A percentile compares a stretch with the other conserved stretches of the same genome.
Conservation (phyloP, 805 yeast species). For the Saturnispora silvae region DNA sequence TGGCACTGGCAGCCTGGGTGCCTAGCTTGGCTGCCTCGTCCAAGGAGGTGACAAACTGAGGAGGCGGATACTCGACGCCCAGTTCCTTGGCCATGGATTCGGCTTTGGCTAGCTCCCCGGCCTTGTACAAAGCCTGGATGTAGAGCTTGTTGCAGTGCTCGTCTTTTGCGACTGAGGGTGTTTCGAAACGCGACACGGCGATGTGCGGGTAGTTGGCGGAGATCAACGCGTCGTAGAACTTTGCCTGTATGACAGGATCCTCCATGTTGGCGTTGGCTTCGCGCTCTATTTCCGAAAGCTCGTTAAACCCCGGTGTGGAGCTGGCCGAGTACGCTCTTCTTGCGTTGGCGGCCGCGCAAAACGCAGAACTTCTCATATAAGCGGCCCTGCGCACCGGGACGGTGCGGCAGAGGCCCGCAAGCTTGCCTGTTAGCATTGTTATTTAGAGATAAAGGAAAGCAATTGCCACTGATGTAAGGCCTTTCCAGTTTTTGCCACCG, state of each 20-base stretch:
- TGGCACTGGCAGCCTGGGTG: conserved; percentile 10
- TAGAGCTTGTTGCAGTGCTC: conserved; percentile 72
- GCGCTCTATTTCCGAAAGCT: conserved; percentile 61
- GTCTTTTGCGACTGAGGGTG: conserved; percentile 82
- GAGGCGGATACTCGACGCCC: conserved; percentile 16
- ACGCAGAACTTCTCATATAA: no score
- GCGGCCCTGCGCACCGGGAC: no score
- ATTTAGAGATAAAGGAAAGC: no score
- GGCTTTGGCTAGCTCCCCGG: conserved; percentile 73
- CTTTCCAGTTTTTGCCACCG: no score
- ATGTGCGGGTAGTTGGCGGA: conserved; percentile 88
- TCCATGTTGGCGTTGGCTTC: conserved; percentile 69
- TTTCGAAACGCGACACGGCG: conserved; percentile 88
- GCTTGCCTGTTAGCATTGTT: no score
- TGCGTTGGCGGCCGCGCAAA: no score
- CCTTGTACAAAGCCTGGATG: conserved; percentile 65
- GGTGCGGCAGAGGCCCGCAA: no score
- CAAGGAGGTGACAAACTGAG: conserved; percentile 6
- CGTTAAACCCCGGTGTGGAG: conserved; percentile 17
- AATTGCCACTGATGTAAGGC: no score
- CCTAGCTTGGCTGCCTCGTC: conserved; percentile 3
- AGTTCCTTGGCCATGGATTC: conserved; percentile 47
- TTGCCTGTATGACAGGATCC: conserved; percentile 69
- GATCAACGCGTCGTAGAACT: conserved; percentile 65
- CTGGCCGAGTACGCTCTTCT: not conserved